phyloP scores from a whole-genome alignment of 2,329 filamentous ascomycete species.

The Monilinia polystroma region DNA sequence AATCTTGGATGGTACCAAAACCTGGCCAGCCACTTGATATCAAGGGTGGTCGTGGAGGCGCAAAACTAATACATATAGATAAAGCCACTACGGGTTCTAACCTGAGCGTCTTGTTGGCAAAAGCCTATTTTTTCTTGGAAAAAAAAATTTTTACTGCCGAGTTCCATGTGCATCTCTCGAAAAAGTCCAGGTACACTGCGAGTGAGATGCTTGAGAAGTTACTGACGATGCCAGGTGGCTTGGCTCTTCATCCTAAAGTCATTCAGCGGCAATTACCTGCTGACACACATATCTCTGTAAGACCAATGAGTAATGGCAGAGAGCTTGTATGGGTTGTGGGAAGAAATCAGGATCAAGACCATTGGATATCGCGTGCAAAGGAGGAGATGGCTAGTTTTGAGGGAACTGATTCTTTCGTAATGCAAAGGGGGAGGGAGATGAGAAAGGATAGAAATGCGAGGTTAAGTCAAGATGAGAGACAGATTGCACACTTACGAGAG shows the following conservation, averaged over 20 bases:
- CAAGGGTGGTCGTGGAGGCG: conserved; percentile 2
- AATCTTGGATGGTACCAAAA: conserved; percentile 14
- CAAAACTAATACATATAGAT: conserved; percentile 1
- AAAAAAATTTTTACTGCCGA: not conserved
- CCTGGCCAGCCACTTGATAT: not conserved
- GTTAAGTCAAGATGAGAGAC: not conserved
- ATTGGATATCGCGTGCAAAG: not conserved
- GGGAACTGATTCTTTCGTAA: not conserved
- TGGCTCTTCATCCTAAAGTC: conserved; percentile 16
- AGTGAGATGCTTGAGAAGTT: not conserved
- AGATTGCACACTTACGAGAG: not conserved
- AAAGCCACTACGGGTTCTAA: not conserved
- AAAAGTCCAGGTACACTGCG: not conserved
- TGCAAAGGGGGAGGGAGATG: not conserved
- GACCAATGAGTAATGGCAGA: conserved; percentile 2
- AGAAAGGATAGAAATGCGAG: not conserved
- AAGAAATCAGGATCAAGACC: not conserved
- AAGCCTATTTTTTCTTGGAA: conserved; percentile 2
- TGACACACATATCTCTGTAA: not conserved
- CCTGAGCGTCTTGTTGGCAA: conserved; percentile 6
- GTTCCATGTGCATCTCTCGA: conserved; percentile 13
- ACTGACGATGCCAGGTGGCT: not conserved
- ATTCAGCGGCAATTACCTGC: conserved; percentile 6
- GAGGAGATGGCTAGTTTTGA: not conserved
- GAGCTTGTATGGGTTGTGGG: conserved; percentile 16